phyloP scores from a whole-genome alignment of 805 yeast genomes.

The Starmerella kuoi region DNA sequence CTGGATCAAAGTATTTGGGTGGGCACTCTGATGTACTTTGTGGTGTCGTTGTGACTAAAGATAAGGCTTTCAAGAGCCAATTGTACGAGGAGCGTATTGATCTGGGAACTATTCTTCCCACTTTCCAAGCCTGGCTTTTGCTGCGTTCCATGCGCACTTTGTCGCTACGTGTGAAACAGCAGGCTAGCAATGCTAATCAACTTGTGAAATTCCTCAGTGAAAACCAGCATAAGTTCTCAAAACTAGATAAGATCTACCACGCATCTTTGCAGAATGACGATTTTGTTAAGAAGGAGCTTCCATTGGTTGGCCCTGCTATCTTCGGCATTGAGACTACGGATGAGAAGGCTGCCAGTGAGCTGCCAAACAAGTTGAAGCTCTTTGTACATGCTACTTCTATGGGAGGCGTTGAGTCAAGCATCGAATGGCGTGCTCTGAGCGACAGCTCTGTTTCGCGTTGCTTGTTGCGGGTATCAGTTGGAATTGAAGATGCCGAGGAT shows the following conservation, averaged over 20 bases:
- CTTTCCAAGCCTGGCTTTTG: conserved; percentile 86
- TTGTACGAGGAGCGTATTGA: conserved; percentile 49
- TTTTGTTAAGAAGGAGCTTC: conserved; percentile 61
- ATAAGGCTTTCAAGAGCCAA: conserved; percentile 38
- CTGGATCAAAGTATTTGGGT: conserved; percentile 80
- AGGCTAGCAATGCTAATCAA: conserved; percentile 50
- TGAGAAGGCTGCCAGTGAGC: conserved; percentile 58
- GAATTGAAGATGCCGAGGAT: conserved; percentile 75
- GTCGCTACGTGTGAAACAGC: conserved; percentile 65
- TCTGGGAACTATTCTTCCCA: conserved; percentile 77
- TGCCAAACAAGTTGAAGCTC: conserved; percentile 59
- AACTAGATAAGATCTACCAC: conserved; percentile 67
- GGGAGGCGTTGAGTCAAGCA: conserved; percentile 77
- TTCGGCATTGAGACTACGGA: conserved; percentile 75
- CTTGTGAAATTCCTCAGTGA: conserved; percentile 51
- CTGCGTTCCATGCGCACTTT: conserved; percentile 84
- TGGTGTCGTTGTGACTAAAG: conserved; percentile 68
- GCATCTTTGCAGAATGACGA: conserved; percentile 53
- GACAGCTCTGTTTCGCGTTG: conserved; percentile 71
- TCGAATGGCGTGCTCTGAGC: conserved; percentile 80
- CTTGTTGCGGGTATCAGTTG: conserved; percentile 70
- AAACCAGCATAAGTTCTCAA: conserved; percentile 34
- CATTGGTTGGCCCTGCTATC: conserved; percentile 87
- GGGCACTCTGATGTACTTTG: conserved; percentile 88
- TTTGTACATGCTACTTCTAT: conserved; percentile 82